Base-by-base conservation (phyloP, 2,329 filamentous ascomycete genomes). In the Ceratocystis alfenasii region DNA sequence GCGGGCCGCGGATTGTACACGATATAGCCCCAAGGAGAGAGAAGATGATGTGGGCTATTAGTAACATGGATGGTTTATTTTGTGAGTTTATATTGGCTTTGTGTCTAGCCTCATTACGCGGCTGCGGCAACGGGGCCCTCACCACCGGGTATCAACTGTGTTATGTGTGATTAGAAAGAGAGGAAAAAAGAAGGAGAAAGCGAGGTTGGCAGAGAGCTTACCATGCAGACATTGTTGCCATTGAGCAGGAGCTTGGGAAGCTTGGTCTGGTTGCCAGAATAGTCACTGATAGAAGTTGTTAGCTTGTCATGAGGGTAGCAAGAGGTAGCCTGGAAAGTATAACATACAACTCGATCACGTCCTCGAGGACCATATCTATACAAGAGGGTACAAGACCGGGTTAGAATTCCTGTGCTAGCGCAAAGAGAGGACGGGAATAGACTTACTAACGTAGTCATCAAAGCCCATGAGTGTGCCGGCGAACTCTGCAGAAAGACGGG, bases 211-310 rank as follows among this genome's bases (percentile, higher is more conserved):
- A 5, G 15, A 61, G 30, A 1, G 71, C 81, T 66, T 82, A 96
- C 94, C 94, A 99, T 99, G 88, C 93, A 97, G 70, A 99, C 90
- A 73, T 97, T 97, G 79, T 99, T 99, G 66, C 94, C 94, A 73
- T 99, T 99, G 48, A 99, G 79, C 53, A 99, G 78, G 68, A 99
- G 96, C 81, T 97, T 97, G 63, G 91, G 83, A 50, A 99, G 83
- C 76, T 95, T 95, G 59, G 86, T 89, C 76, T 93, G 87, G 71
- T 88, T 85, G 68, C 93, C 93, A 4, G 87, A 87, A 77, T 95
- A 95, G 77, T 99, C 94, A 74, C 93, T 97, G 64, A 3, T 50
- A n/a, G 5, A 53, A 59, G 65, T 64, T 30, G 22, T 41, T 36
- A 36, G 55, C 55, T n/a, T 8, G 25, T 15, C 10, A 33, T 59